Percentiles rank a stretch among this genome's conserved stretches.
Evolutionary conservation across 768 basidiomycete species (phyloP).

Genomic region (Pisolithus albus): DNA sequence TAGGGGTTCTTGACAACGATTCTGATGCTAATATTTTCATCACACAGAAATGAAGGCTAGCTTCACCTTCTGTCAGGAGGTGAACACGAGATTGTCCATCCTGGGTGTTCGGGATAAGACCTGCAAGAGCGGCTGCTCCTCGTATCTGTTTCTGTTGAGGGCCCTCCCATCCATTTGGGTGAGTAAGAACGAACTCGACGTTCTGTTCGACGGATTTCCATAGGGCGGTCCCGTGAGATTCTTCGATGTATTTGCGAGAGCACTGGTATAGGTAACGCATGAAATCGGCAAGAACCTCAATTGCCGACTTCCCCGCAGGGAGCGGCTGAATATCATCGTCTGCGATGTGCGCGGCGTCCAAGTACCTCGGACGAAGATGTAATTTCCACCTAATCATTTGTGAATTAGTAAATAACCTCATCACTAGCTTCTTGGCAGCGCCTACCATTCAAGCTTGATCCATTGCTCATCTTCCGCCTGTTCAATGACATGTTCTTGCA

Average conservation of each 20-base stretch:
- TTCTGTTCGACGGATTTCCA: conserved; percentile 39
- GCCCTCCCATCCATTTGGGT: conserved; percentile 65
- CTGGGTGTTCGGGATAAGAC: conserved; percentile 38
- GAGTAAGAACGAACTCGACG: conserved; percentile 49
- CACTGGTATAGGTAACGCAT: conserved; percentile 40
- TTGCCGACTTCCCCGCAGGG: conserved; percentile 34
- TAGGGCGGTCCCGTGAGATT: conserved; percentile 39
- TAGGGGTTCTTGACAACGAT: conserved; percentile 11
- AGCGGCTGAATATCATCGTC: conserved; percentile 34
- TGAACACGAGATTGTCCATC: conserved; percentile 39
- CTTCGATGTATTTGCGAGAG: conserved; percentile 39
- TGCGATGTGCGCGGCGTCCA: conserved; percentile 24
- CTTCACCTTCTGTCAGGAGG: conserved; percentile 61
- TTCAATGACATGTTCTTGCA: conserved; percentile 32
- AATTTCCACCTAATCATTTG: conserved; percentile 28
- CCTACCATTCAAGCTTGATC: conserved; percentile 41
- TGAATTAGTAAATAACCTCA: not conserved
- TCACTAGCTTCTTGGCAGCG: not conserved
- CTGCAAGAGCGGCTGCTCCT: conserved; percentile 43
- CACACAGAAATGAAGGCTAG: conserved; percentile 53
- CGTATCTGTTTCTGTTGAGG: conserved; percentile 53
- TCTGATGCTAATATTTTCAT: conserved; percentile 38
- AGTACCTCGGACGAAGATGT: conserved; percentile 32
- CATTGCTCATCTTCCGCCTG: conserved; percentile 39
- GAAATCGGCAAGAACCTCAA: conserved; percentile 43